Evolutionary conservation across 306 rosid species (phyloP), one percentile per base, ranked within the genome.

Genomic region (Trifolium dubium): DNA sequence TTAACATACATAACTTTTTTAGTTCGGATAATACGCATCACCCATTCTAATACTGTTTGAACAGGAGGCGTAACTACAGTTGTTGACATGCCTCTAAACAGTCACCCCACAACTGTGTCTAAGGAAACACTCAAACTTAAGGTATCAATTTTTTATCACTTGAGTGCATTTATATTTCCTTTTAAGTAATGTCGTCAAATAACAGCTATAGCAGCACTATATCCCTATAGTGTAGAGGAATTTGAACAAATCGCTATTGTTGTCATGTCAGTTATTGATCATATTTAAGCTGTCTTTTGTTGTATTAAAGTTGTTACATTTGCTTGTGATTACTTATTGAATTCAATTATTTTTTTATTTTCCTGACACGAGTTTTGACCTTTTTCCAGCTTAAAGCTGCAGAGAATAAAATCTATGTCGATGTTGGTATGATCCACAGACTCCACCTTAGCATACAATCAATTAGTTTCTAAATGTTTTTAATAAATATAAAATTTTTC

Each of bases 51-150:
- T 63, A 44, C 37, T 74, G 64, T 77, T 86, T 75, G 15, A 59
- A 60, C 83, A 94, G 98, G 98, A 61, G 98, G 98, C 15, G 81
- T 94, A 60, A 94, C 98, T 35, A 89, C 97, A 41, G 86, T 94
- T 80, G 86, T 94, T 87, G 98, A 94, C 80, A 94, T 94, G 98
- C 98, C 98, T 80, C 88, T 94, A 12, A 94, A 94, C 80, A 94
- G 67, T 82, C 77, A 85, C 17, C 98, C 98, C 2, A 78, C 98
- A 51, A 94, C 97, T 19, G 88, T 87, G 54, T 91, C 98, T 31
- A 82, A 87, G 73, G 95, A 91, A 65, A 89, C 95, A 13, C 79
- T 91, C 39, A 39, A 89, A 64, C 97, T 94, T 39, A 94, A 94
- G 97, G 97, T 92, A 77, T 69, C 17, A 5, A 17, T 68, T 61